phyloP scores from a whole-genome alignment of 164 flowering plant species.

The Saururus chinensis region DNA sequence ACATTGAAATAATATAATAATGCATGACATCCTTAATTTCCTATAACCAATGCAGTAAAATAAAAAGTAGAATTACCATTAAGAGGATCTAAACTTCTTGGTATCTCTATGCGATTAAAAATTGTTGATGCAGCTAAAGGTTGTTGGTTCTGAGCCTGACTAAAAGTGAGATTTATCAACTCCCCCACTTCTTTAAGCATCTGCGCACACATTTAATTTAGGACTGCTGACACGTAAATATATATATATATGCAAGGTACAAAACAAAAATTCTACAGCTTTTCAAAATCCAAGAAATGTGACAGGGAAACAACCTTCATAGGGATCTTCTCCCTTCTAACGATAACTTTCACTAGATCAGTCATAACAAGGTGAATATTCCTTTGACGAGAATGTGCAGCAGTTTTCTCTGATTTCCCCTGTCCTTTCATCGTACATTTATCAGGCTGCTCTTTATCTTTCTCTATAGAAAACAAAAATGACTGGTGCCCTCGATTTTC shows the following conservation, averaged over 20 bases:
- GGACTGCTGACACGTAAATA: neutral
- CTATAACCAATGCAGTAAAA: neutral
- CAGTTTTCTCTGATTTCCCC: constrained; percentile 24
- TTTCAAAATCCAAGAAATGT: neutral
- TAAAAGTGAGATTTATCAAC: constrained; percentile 52
- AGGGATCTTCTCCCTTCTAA: constrained; percentile 64
- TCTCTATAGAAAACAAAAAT: constrained; percentile 60
- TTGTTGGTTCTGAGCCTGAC: constrained; percentile 59
- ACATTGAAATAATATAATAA: neutral
- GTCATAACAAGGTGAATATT: constrained; percentile 48
- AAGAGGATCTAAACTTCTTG: constrained; percentile 65
- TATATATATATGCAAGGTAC: neutral
- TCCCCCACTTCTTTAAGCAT: constrained; percentile 77
- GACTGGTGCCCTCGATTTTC: constrained; percentile 46
- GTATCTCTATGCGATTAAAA: constrained; percentile 74
- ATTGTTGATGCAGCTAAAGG: constrained; percentile 77
- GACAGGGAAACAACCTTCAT: constrained; percentile 43
- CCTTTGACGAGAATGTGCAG: constrained; percentile 34
- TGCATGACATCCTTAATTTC: neutral
- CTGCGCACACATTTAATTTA: constrained; percentile 25
- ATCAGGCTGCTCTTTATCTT: constrained; percentile 22
- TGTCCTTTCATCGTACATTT: constrained; percentile 28
- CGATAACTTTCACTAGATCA: constrained; percentile 54
- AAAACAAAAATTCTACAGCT: neutral
- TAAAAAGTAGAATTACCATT: constrained; percentile 40